These are phyloP conservation scores for Yamadazyma friedrichii DNA, from an alignment of 1,139 yeast species.

Conservation along the genomic window DNA sequence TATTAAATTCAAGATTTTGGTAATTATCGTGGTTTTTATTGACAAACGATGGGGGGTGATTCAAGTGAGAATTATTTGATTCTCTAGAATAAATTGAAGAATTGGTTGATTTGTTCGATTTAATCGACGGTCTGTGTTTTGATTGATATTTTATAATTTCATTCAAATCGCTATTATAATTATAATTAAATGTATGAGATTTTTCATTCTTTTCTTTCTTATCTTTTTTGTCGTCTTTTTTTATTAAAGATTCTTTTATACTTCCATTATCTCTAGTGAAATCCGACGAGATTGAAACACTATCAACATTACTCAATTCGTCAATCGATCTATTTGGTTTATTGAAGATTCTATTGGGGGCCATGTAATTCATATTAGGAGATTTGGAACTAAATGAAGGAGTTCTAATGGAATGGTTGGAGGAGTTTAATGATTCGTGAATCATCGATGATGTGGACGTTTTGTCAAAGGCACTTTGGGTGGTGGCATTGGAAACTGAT, in stretches of 20 bases:
- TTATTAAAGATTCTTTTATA: neutral
- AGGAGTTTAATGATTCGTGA: neutral
- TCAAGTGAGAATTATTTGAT: neutral
- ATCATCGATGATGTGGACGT: conserved; percentile 2
- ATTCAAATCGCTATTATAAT: conserved; percentile 14
- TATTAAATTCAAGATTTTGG: conserved; percentile 2
- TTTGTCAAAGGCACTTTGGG: neutral
- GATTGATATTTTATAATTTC: conserved; percentile 11
- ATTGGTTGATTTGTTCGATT: conserved; percentile 3
- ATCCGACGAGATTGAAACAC: conserved; percentile 12
- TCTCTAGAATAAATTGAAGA: conserved; percentile 6
- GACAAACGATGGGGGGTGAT: neutral
- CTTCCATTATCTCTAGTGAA: neutral
- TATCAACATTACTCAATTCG: conserved; percentile 15
- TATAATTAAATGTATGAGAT: conserved; percentile 13
- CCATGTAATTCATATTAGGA: neutral
- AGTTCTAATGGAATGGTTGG: conserved; percentile 5
- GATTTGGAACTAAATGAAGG: conserved; percentile 7
- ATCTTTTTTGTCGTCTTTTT: neutral
- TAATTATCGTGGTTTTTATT: neutral
- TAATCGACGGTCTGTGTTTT: conserved; percentile 6
- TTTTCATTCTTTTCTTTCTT: conserved; percentile 8
- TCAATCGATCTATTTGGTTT: conserved; percentile 10
- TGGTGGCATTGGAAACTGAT: neutral
- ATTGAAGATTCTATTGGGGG: neutral